Evolutionary conservation across 139 green algal genomes (phyloP), one percentile per base, ranked within the genome.

Genomic region (Edaphochlamys debaryana): DNA sequence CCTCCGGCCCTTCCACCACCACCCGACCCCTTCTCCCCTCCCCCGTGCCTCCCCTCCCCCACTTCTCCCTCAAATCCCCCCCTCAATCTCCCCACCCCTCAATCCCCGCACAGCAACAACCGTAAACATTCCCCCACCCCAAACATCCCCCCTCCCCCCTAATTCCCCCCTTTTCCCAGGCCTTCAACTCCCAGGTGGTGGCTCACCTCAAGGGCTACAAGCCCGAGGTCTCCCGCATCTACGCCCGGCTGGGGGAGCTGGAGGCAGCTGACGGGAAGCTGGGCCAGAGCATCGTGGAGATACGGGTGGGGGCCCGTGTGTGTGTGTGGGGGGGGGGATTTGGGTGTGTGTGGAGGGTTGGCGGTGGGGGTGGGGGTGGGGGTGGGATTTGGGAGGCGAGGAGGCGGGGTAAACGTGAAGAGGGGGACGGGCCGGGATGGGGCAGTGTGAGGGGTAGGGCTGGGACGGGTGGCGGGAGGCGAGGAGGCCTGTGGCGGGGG

Each of bases 121-220:
- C 66, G 9, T 50, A 27, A 50, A 8, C 36, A 29, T 40, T 13
- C 40, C 34, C 66, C 27, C 9, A 27, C 13, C 36, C 8, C 66
- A 3, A 48, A 4, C 66, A 34, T 19, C 5, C 8, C 34, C 3
- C 66, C 34, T 7, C 19, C 8, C 7, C 66, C 66, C 66, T 4
- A n/a, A 6, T 37, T 40, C 38, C 30, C 8, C 27, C 8, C 36
- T 36, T 4, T 54, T 25, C 5, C 20, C 73, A 81, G 75, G 75
- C 36, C 5, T 81, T 81, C 60, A 81, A 81, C 60, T 72, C 15
- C 75, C 75, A 81, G 60, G 75, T 81, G 30, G 75, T 81, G 27
- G 75, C 75, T 37, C 75, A 81, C 60, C 75, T 81, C 1, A 81
- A 71, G 41, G 69, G 69, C 75, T 81, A 81, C 75, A 81, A 81